Evolutionary conservation across 352 stramenopile species (phyloP).

Genomic region (Elongisporangium prolatum): DNA sequence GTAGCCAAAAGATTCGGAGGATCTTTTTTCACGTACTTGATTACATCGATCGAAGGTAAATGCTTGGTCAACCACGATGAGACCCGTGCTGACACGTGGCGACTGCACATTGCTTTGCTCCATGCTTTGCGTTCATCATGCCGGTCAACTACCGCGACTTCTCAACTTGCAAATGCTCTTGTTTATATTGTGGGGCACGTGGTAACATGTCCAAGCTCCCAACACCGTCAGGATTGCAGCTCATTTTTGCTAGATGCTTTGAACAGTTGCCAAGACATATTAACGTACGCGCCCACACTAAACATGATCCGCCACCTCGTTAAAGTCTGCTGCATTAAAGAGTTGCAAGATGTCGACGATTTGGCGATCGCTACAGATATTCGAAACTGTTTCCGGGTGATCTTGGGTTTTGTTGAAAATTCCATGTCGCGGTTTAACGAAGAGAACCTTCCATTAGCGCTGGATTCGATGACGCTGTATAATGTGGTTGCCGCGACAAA

Average conservation of each 20-base stretch:
- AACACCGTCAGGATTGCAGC: conserved; percentile 38
- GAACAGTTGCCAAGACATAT: conserved; percentile 22
- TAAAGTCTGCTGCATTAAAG: conserved; percentile 16
- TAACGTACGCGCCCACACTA: conserved; percentile 32
- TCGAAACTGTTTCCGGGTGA: conserved; percentile 13
- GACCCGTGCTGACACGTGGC: conserved; percentile 26
- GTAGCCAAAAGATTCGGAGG: neutral
- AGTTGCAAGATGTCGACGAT: conserved; percentile 19
- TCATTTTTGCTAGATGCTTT: conserved; percentile 43
- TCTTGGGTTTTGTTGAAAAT: conserved; percentile 25
- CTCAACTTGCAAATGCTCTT: conserved; percentile 33
- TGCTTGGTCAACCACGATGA: neutral
- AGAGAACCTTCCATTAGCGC: conserved; percentile 10
- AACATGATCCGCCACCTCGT: conserved; percentile 30
- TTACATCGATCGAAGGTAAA: neutral
- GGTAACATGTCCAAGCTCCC: conserved; percentile 19
- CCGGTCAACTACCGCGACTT: conserved; percentile 31
- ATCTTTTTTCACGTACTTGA: neutral
- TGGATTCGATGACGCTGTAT: conserved; percentile 38
- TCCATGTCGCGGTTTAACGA: conserved; percentile 21
- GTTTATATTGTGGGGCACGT: conserved; percentile 43
- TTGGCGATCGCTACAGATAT: conserved; percentile 17
- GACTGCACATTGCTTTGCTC: conserved; percentile 37
- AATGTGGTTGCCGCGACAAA: conserved; percentile 42
- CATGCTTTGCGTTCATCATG: conserved; percentile 40